Base-by-base conservation (phyloP, 371 early-diverging fungal genomes). In the Haplosporangium sp. region DNA sequence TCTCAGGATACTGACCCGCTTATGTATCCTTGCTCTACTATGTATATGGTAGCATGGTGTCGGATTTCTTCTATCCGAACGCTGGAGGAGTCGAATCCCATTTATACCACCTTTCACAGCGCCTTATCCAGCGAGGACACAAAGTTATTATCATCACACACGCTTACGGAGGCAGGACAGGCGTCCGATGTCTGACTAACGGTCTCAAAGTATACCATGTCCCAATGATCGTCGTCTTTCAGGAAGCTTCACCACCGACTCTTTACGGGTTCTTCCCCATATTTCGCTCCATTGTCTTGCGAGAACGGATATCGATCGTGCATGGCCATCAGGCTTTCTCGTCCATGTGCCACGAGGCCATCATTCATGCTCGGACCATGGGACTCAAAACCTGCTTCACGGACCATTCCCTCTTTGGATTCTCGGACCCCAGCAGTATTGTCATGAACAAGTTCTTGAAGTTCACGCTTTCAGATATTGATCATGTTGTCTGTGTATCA, bases 11-110 rank as follows among this genome's bases (percentile, higher is more conserved):
- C 40, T n/a, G 13, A 42, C 13, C 36, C 20, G 12, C 12, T n/a
- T 4, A 36, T 16, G 12, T 55, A 7, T 20, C 20, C 42, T 38
- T 23, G 55, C 16, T 16, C 47, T 16, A 29, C 29, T 29, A 29
- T 29, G 29, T 29, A 29, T 61, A 50, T 2, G 12, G 20, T 80
- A 92, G 94, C 69, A 88, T 96, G 90, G 96, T 95, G 11, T 95
- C 95, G 23, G 99, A 99, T 87, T 99, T 98, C 82, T 99, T 99
- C 84, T 98, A 95, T 82, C 99, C 99, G 41, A 95, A 95, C 66
- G 91, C 95, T 73, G 99, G 99, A 55, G 99, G 99, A 7, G 97
- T 99, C 5, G 99, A 99, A 82, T 94, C 94, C 46, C 99, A 99
- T 85, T 84, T 99, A 41, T 96, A 95, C 75, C 93, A 94, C 77